A percentile compares a stretch with the other conserved stretches of the same genome.
Evolutionary conservation across 495 filamentous ascomycete species (phyloP).

Genomic region (Parathielavia hyrcaniae): DNA sequence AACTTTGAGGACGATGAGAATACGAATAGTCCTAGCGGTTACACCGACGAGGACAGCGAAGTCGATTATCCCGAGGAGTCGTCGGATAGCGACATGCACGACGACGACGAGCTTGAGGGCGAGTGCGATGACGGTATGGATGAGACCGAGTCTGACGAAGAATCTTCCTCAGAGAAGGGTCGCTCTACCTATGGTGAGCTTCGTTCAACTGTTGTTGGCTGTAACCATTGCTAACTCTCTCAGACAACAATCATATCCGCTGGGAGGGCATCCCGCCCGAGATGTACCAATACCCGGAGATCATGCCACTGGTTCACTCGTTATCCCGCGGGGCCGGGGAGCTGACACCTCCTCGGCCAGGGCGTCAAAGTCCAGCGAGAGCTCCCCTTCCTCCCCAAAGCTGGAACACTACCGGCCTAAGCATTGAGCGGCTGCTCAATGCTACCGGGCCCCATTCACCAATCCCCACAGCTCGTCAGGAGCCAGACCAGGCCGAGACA

Average conservation of each 20-base stretch:
- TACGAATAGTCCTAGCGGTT: neutral
- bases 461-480: neutral
- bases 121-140: constrained; percentile 27
- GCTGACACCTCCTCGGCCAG: constrained; percentile 44
- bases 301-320: neutral
- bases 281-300: neutral
- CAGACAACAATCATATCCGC: neutral
- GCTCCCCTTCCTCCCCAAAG: constrained; percentile 83
- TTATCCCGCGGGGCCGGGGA: too few species aligned
- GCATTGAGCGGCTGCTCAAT: constrained; percentile 7
- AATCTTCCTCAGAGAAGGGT: neutral
- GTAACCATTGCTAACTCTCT: neutral
- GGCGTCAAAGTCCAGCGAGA: constrained; percentile 79
- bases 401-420: constrained; percentile 16
- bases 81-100: constrained; percentile 18
- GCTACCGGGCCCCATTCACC: neutral
- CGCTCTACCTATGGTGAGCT: neutral
- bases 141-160: constrained; percentile 1
- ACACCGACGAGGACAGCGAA: constrained; percentile 19
- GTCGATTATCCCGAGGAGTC: constrained; percentile 24
- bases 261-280: neutral
- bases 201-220: neutral
- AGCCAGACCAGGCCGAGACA: constrained; percentile 18
- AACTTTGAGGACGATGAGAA: constrained; percentile 1
- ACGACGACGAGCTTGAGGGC: constrained; percentile 32